Evolutionary conservation across 352 stramenopile species (phyloP), one percentile per base, ranked within the genome.

Genomic region (Phytopythium aichiense): DNA sequence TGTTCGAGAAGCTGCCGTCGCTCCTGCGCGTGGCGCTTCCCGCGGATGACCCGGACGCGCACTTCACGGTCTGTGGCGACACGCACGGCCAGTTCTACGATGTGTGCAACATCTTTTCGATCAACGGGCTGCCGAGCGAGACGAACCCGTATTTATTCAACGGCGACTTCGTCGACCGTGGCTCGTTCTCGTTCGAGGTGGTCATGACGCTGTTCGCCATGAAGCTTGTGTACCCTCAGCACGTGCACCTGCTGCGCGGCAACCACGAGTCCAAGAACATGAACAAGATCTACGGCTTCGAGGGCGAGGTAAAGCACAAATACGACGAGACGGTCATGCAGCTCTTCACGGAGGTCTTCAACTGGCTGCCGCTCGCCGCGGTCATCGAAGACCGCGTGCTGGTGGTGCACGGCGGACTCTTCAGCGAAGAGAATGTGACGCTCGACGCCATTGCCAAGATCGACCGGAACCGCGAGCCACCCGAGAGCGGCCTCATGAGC

Each of bases 251-350:
- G 68, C 85, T 96, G 28, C 79, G 97, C 56, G 97, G 97, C 12
- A 99, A 99, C 80, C 97, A 99, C 74, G 97, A 99, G 79, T 99
- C 94, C 33, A 98, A 98, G 78, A 99, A 99, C 76, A 99, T 99
- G 96, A 99, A 99, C 84, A 98, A 99, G 71, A 99, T 99, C 56
- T 99, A 99, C 74, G 98, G 98, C 23, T 99, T 99, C 69, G 97
- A 99, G 64, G 97, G 97, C 37, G 98, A 99, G 76, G 96, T 99
- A 54, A 99, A 98, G 78, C 93, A 98, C 79, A 99, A 99, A 76
- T 99, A 99, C 79, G 97, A 99, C 74, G 90, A 98, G 48, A 97
- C 92, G n/a, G 97, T 99, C 45, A 99, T 99, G 89, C 78, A 94
- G 49, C 84, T 99, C 37, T 99, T 99, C 82, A 94, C 97, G n/a